Percentiles rank a stretch among this genome's conserved stretches.
These are phyloP conservation scores for Articulospora tetracladia DNA, from an alignment of 495 filamentous ascomycete species.

Conservation along the genomic window DNA sequence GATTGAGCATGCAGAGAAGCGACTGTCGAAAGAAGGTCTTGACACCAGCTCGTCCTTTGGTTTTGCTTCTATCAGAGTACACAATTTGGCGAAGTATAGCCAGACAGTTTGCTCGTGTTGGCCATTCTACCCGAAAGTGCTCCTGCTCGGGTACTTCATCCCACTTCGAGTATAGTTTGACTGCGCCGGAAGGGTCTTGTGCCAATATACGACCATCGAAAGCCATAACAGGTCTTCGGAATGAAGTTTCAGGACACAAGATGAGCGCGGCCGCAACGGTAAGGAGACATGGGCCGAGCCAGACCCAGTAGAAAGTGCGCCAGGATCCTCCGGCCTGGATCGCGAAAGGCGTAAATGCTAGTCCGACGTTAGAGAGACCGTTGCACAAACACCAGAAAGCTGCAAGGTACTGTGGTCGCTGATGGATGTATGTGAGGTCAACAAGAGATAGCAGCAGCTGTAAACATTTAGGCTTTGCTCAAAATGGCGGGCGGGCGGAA, in stretches of 20 bases:
- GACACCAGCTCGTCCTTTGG: not conserved
- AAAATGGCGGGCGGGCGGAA: not conserved
- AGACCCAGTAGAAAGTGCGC: constrained; percentile 6
- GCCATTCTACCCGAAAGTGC: not conserved
- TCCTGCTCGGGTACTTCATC: not conserved
- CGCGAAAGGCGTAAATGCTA: not conserved
- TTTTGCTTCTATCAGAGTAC: not conserved
- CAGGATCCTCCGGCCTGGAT: not conserved
- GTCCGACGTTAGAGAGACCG: not conserved
- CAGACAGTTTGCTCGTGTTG: not conserved
- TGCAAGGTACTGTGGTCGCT: not conserved
- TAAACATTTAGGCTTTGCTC: not conserved
- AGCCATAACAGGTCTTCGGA: constrained; percentile 3
- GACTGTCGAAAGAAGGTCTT: not conserved
- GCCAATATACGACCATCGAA: constrained; percentile 5
- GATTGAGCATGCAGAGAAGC: constrained; percentile 1
- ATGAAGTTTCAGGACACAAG: constrained; percentile 5
- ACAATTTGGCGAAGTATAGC: not conserved
- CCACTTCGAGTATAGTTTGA: constrained; percentile 2
- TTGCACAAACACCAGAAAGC: not conserved
- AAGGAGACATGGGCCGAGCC: not conserved
- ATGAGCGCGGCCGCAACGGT: not conserved
- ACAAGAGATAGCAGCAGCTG: not conserved
- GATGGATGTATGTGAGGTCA: constrained; percentile 5
- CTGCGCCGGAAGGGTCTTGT: not conserved